Evolutionary conservation across 2,329 filamentous ascomycete species (phyloP).

Genomic region (Cladorrhinum sp.): DNA sequence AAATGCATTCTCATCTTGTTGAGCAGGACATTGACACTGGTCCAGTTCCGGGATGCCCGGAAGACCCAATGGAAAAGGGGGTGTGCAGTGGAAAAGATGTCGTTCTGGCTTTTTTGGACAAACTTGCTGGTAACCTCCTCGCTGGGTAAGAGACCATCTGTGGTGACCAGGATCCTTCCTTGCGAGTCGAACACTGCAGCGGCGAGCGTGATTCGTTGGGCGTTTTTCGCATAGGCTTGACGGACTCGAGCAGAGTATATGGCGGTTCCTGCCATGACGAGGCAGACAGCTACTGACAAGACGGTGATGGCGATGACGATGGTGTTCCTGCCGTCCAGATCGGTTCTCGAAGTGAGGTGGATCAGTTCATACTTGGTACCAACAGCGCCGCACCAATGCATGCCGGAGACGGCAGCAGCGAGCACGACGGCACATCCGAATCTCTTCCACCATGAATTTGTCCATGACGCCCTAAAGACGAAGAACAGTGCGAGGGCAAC

Average conservation of each 20-base stretch:
- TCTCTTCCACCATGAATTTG: slow-evolving; percentile 74
- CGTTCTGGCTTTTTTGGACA: slow-evolving; percentile 65
- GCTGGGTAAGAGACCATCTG: slow-evolving; percentile 65
- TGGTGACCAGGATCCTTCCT: slow-evolving; percentile 65
- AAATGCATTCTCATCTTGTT: slow-evolving; percentile 71
- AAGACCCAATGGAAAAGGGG: slow-evolving; percentile 87
- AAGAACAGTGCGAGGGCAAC: slow-evolving; percentile 74
- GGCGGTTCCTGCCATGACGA: slow-evolving; percentile 55
- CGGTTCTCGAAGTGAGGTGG: slow-evolving; percentile 39
- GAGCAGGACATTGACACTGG: slow-evolving; percentile 63
- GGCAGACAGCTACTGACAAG: slow-evolving; percentile 61
- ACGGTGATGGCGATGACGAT: slow-evolving; percentile 72
- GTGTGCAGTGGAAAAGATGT: slow-evolving; percentile 73
- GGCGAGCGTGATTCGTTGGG: slow-evolving; percentile 58
- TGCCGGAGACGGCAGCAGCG: slow-evolving; percentile 72
- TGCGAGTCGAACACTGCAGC: slow-evolving; percentile 65
- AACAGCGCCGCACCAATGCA: slow-evolving; percentile 79
- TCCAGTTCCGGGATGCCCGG: slow-evolving; percentile 76
- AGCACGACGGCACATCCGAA: slow-evolving; percentile 63
- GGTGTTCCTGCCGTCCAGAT: slow-evolving; percentile 54
- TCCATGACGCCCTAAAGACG: slow-evolving; percentile 71
- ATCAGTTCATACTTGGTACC: slow-evolving; percentile 66
- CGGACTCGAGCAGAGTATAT: slow-evolving; percentile 52
- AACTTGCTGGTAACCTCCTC: slow-evolving; percentile 78
- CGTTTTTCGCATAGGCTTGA: slow-evolving; percentile 53